Conservation (phyloP, 129 eudicot species). For the Smallanthus sonchifolius region DNA sequence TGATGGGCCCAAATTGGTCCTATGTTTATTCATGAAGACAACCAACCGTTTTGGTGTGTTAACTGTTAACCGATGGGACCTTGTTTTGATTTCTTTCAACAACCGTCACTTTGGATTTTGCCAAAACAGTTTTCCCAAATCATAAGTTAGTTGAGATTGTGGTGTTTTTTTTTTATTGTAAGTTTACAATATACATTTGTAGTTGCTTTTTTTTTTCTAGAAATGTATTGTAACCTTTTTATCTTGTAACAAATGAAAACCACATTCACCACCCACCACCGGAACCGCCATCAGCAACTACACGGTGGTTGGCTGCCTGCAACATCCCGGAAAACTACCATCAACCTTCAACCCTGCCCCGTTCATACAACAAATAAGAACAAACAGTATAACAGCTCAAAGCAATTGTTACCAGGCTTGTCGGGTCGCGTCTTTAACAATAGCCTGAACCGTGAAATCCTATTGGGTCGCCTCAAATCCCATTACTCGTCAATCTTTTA, state of each 20-base stretch:
- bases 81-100: neutral
- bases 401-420: no score
- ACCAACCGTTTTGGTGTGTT: neutral
- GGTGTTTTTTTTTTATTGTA: neutral
- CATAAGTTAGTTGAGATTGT: slow-evolving; percentile 9
- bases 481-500: no score
- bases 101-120: neutral
- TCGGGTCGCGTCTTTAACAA: no score
- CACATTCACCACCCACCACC: neutral
- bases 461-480: no score
- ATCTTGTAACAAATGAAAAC: neutral
- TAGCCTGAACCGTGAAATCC: no score
- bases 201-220: neutral
- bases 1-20: slow-evolving; percentile 14
- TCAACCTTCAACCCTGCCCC: neutral
- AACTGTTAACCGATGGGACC: neutral
- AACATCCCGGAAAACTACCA: neutral
- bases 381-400: no score
- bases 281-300: neutral
- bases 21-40: neutral
- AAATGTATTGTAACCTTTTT: neutral
- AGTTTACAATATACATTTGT: neutral
- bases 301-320: neutral
- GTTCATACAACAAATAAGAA: neutral
- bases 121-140: neutral